Base-by-base conservation (phyloP, 2,329 filamentous ascomycete species). In the Curvularia eragrostidis region DNA sequence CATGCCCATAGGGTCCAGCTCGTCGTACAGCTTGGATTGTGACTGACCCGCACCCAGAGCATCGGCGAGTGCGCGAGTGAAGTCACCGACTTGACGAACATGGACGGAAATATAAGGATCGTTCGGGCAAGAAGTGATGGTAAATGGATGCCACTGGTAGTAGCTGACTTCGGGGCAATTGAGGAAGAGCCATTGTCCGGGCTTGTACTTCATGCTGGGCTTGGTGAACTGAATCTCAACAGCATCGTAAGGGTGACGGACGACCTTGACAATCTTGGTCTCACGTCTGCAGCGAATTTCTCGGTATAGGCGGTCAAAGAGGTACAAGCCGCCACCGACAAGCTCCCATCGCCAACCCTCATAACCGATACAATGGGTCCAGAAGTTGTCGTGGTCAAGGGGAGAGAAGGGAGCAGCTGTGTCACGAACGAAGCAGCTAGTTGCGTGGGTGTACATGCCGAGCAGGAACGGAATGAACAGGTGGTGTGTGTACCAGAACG, bases 401-500 rank as follows among this genome's bases (percentile, higher is more conserved):
- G 95, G 95, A 7, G 93, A 97, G 67, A 89, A 84, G 1, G 88
- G 85, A 0, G 86, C 72, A 5, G 82, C 77, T 1, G 88, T 89
- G 74, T 97, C 93, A 66, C 95, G 91, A 38, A 99, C 95, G 80
- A 99, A 99, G 79, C 95, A 99, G 58, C 93, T 93, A 7, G 91
- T 91, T 1, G 95, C 94, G 77, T 99, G 95, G 12, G 94, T 98
- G 79, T 98, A 99, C 67, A 99, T 87, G 44, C 87, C 94, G 43
- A 99, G 84, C 72, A 98, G 80, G 78, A 99, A 99, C 1, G 95
- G 94, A 59, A 99, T 90, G 72, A 98, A 98, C n/a, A 99, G 85
- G 72, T 99, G 95, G 78, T 99, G 95, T 0, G 93, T 97, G 79
- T 99, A 99, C 95, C 95, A 99, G 77, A 99, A 99, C 0, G 94